These are phyloP conservation scores for Trichophyton rubrum DNA, from an alignment of 2,329 filamentous ascomycete genomes.

Conservation along the genomic window DNA sequence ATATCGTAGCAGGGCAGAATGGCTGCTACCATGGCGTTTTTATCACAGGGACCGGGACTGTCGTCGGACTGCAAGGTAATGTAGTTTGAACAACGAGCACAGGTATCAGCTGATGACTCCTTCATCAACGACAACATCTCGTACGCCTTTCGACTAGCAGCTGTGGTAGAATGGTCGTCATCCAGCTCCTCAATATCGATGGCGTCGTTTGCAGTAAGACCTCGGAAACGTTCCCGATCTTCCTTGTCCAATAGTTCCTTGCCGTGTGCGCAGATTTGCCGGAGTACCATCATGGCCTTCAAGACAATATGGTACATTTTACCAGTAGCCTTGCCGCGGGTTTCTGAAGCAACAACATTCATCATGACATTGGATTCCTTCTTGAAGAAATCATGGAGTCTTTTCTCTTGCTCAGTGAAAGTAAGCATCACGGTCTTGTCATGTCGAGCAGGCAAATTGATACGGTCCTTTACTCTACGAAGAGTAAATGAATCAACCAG, in stretches of 20 bases:
- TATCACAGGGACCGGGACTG: constrained; percentile 41
- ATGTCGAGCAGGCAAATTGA: constrained; percentile 61
- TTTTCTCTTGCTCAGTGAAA: constrained; percentile 62
- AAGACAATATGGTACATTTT: constrained; percentile 89
- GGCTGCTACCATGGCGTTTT: constrained; percentile 47
- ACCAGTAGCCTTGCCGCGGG: constrained; percentile 59
- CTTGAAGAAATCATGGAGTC: constrained; percentile 74
- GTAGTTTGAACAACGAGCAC: constrained; percentile 55
- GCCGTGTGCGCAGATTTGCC: constrained; percentile 87
- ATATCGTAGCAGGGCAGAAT: constrained; percentile 84
- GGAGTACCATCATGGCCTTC: constrained; percentile 77
- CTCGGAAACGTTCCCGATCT: constrained; percentile 67
- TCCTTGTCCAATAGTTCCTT: constrained; percentile 76
- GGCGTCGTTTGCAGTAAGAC: constrained; percentile 68
- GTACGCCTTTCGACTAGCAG: constrained; percentile 63
- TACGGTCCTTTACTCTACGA: constrained; percentile 80
- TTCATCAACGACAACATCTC: constrained; percentile 75
- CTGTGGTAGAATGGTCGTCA: constrained; percentile 43
- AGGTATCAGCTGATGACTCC: constrained; percentile 65
- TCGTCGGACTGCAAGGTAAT: constrained; percentile 38
- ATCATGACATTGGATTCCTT: constrained; percentile 70
- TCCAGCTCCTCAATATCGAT: constrained; percentile 80
- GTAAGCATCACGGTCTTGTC: constrained; percentile 63
- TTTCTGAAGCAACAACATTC: constrained; percentile 55
- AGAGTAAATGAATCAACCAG: constrained; percentile 92